phyloP scores from a whole-genome alignment of 2,329 filamentous ascomycete genomes.

The Neurospora crassa region DNA sequence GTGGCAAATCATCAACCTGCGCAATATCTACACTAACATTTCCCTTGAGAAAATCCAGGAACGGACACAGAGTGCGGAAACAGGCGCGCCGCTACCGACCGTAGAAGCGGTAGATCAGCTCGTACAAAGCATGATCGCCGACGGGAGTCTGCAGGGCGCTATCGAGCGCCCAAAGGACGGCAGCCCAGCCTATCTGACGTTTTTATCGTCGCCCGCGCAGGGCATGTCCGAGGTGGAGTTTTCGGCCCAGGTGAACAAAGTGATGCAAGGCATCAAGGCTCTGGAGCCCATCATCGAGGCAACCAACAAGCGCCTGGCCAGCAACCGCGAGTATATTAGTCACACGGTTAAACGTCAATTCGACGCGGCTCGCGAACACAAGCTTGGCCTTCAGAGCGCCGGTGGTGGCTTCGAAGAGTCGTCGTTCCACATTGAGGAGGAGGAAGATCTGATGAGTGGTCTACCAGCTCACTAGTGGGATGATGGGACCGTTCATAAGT shows the following conservation, averaged over 20 bases:
- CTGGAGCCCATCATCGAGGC: constrained; percentile 39
- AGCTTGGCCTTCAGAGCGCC: not conserved
- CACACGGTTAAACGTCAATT: constrained; percentile 33
- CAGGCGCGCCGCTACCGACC: constrained; percentile 31
- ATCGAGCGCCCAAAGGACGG: constrained; percentile 36
- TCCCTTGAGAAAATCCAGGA: constrained; percentile 43
- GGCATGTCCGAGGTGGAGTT: constrained; percentile 42
- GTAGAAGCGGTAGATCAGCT: constrained; percentile 36
- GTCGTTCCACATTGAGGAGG: not conserved
- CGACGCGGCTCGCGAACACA: not conserved
- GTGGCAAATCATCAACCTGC: constrained; percentile 65
- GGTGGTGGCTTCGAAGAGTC: not conserved
- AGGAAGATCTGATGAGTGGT: not conserved
- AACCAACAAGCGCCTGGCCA: constrained; percentile 44
- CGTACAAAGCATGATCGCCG: constrained; percentile 45
- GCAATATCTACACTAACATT: constrained; percentile 57
- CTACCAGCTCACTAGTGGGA: not conserved
- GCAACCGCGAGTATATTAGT: constrained; percentile 47
- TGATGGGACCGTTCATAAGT: not conserved
- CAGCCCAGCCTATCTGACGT: constrained; percentile 39
- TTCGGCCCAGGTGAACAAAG: constrained; percentile 33
- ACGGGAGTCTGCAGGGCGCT: constrained; percentile 41
- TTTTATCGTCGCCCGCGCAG: constrained; percentile 30
- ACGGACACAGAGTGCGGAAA: constrained; percentile 44
- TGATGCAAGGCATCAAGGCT: constrained; percentile 32